Base-by-base conservation (phyloP, 768 basidiomycete species). In the Boletus insuetus region DNA sequence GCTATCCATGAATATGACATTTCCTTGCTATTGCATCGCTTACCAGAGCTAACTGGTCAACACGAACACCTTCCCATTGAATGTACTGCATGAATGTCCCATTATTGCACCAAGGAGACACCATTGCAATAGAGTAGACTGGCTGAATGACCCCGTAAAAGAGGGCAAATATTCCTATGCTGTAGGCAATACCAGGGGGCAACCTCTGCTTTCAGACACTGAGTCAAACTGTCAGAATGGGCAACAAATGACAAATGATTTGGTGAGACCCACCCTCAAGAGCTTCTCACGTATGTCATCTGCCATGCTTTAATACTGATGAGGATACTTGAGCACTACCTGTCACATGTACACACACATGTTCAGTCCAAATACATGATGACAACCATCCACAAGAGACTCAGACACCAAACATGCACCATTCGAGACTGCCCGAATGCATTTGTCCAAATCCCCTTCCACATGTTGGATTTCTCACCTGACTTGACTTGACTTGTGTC, bases 61-160 rank as follows among this genome's bases (percentile, higher is more conserved):
- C 76, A 4, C 61, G 62, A 0, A 75, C 71, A 49, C 79, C 75
- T 14, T 69, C 59, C 47, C 62, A 65, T 73, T 73, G 74, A 55
- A 84, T 67, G 62, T 83, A 85, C 20, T 76, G 67, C 50, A 71
- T 74, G 50, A 85, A 71, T 7, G 79, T 82, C 10, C 84, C 83
- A 47, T 85, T 83, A 34, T 76, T 74, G 62, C 82, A 84, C 82
- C 83, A 86, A 4, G 79, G 79, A 6, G 84, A 85, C 0, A 86
- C 82, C 82, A 86, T 84, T 14, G 78, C 84, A 26, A 86, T 74
- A 46, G 80, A 78, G 22, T 76, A 73, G 26, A 73, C 68, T 4
- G 75, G 74, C 59, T 81, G 80, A 16, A 82, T 67, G 52, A 85
- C 75, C 2, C 84, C 84, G 50, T 78, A 80, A 80, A 26, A 86